Percentiles rank a stretch among this genome's conserved stretches.
These are phyloP conservation scores for Marasmius sp. DNA, from an alignment of 1,284 basidiomycete species.

Conservation along the genomic window DNA sequence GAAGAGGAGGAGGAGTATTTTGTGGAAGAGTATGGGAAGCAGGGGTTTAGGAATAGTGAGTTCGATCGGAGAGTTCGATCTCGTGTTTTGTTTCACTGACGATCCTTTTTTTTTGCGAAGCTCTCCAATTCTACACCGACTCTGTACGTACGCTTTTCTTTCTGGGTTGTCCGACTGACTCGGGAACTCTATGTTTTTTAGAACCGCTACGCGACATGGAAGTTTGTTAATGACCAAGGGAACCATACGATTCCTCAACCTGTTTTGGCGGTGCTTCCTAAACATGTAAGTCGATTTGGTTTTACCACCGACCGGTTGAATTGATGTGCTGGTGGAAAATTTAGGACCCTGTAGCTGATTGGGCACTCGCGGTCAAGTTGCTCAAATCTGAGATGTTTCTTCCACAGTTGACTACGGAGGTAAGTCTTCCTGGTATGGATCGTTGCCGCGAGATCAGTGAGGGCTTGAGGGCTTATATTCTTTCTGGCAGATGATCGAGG, in stretches of 20 bases:
- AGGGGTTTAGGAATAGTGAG: constrained; percentile 63
- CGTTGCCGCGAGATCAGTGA: neutral
- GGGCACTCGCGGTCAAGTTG: constrained; percentile 41
- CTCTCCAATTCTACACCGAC: constrained; percentile 56
- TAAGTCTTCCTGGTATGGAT: constrained; percentile 24
- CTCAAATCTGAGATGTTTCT: constrained; percentile 46
- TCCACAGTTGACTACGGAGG: constrained; percentile 51
- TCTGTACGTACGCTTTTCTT: constrained; percentile 34
- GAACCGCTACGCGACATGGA: constrained; percentile 55
- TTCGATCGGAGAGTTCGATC: constrained; percentile 14
- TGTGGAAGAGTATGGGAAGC: constrained; percentile 54
- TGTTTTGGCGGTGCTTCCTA: constrained; percentile 55
- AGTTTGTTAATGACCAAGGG: constrained; percentile 49
- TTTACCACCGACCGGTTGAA: neutral
- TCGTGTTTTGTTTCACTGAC: constrained; percentile 3
- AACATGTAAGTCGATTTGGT: constrained; percentile 35
- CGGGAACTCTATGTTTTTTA: constrained; percentile 19
- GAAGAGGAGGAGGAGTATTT: constrained; percentile 65
- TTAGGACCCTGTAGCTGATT: constrained; percentile 68
- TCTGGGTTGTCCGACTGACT: neutral
- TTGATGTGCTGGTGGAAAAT: neutral
- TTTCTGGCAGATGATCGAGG: constrained; percentile 37
- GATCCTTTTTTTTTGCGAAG: constrained; percentile 28
- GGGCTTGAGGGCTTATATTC: neutral
- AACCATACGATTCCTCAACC: constrained; percentile 61